Base-by-base conservation (phyloP, 2,329 filamentous ascomycete species). In the Fusarium zealandicum region DNA sequence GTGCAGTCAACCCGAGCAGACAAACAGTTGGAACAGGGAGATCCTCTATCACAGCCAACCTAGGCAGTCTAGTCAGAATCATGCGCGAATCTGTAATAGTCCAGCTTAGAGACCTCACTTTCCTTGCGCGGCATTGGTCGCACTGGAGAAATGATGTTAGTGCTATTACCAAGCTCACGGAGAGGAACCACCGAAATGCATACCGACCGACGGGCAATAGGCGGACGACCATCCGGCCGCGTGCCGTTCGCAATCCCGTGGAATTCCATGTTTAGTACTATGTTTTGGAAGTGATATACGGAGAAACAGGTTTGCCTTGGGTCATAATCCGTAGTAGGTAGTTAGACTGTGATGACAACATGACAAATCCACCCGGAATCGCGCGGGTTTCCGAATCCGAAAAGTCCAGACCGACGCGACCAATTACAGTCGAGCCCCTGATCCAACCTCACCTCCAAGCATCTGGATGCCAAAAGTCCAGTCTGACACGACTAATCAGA, bases 1-100 rank as follows among this genome's bases (percentile, higher is more conserved):
- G 69, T 72, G 51, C 74, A 73, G 7, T 62, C 37, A 11, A 75
- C 47, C 31, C 70, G 64, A 30, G 70, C 65, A 10, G 70, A 64
- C 9, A 65, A 20, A 45, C 74, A 76, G 42, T 73, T 75, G 3
- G 72, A 65, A 9, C 64, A 66, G 9, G 64, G 64, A 0, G 56
- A 46, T 12, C 25, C 61, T 25, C 64, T 51, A 14, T 66, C 63
- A 22, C 63, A 66, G 4, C 59, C 59, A 3, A 65, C 49, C 64
- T 66, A 11, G 0, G 7, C 1, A 17, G 13, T n/a, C 7, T 7
- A 1, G 14, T 16, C 6, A 14, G 16, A 3, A 5, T 4, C 11
- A 31, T 54, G 3, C 22, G 36, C 3, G 1, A 18, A 14, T 18
- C 3, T 11, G 4, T 6, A 2, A 2, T 10, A 1, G n/a, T 18